Conservation (phyloP, 352 stramenopile species). For the Peronospora destructor region DNA sequence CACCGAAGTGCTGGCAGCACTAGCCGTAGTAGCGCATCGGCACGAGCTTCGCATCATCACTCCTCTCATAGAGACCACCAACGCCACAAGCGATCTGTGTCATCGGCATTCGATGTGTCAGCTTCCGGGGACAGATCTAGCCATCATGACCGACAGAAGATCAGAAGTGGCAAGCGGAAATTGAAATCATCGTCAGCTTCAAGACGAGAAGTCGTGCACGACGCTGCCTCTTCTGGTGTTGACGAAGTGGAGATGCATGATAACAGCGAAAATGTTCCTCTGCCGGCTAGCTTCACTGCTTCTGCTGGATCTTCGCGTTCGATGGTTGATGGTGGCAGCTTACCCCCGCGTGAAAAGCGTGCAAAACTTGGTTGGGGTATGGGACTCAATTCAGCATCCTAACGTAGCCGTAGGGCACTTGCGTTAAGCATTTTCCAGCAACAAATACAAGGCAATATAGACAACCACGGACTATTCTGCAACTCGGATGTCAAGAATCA, state of each 20-base stretch:
- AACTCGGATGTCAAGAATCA: constrained; percentile 18
- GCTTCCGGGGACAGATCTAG: constrained; percentile 17
- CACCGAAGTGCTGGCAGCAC: constrained; percentile 18
- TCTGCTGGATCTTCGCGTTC: constrained; percentile 10
- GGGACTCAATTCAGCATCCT: constrained; percentile 41
- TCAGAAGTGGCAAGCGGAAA: constrained; percentile 29
- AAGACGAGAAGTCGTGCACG: constrained; percentile 11
- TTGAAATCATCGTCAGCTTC: constrained; percentile 20
- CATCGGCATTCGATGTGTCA: constrained; percentile 13
- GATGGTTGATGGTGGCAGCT: constrained; percentile 8
- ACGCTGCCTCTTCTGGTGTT: background rate
- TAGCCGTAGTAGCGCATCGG: constrained; percentile 4
- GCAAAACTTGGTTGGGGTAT: constrained; percentile 77
- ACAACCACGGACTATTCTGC: constrained; percentile 8
- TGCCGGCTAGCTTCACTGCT: constrained; percentile 40
- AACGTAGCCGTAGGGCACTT: constrained; percentile 10
- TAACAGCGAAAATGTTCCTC: constrained; percentile 39
- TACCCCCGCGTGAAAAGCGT: constrained; percentile 39
- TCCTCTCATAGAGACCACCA: constrained; percentile 20
- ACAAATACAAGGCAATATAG: constrained; percentile 7
- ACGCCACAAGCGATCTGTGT: constrained; percentile 23
- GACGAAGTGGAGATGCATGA: constrained; percentile 30
- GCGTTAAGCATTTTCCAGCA: background rate
- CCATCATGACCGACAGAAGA: constrained; percentile 20
- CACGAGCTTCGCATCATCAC: constrained; percentile 17